phyloP scores from a whole-genome alignment of 1,139 yeast species.

The Hansenula sp. region DNA sequence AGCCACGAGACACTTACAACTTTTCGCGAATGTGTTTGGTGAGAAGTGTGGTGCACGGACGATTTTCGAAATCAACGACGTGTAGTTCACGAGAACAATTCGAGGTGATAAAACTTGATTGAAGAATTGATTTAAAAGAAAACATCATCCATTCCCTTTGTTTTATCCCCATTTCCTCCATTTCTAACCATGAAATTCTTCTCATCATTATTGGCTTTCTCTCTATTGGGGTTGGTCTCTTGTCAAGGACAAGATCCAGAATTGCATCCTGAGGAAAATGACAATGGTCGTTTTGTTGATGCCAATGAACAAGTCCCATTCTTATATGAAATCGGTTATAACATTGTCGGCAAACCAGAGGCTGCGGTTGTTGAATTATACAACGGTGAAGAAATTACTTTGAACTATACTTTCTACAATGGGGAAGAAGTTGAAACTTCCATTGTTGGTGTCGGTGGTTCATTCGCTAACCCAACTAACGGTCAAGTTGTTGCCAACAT shows the following conservation, averaged over 20 bases:
- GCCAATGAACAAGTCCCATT: constrained; percentile 20
- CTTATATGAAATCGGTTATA: constrained; percentile 37
- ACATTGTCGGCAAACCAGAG: constrained; percentile 35
- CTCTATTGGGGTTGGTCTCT: constrained; percentile 7
- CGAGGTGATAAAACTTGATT: no score
- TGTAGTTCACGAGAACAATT: no score
- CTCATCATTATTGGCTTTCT: constrained; percentile 6
- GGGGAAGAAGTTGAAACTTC: constrained; percentile 50
- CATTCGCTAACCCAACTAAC: constrained; percentile 53
- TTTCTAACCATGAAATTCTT: constrained; percentile 1
- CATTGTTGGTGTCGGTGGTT: constrained; percentile 74
- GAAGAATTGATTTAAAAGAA: no score
- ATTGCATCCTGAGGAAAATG: constrained; percentile 11
- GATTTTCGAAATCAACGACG: no score
- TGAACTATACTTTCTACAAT: constrained; percentile 55
- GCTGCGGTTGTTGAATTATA: constrained; percentile 39
- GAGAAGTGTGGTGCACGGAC: no score
- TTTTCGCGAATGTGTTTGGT: no score
- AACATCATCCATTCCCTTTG: no score
- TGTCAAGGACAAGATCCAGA: background rate
- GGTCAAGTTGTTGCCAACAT: constrained; percentile 54
- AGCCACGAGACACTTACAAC: no score
- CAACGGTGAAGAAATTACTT: constrained; percentile 47
- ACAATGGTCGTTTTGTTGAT: constrained; percentile 19
- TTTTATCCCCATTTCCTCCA: background rate